Evolutionary conservation across 495 filamentous ascomycete species (phyloP), one percentile per base, ranked within the genome.

Genomic region (Mytilinidion resinicola): DNA sequence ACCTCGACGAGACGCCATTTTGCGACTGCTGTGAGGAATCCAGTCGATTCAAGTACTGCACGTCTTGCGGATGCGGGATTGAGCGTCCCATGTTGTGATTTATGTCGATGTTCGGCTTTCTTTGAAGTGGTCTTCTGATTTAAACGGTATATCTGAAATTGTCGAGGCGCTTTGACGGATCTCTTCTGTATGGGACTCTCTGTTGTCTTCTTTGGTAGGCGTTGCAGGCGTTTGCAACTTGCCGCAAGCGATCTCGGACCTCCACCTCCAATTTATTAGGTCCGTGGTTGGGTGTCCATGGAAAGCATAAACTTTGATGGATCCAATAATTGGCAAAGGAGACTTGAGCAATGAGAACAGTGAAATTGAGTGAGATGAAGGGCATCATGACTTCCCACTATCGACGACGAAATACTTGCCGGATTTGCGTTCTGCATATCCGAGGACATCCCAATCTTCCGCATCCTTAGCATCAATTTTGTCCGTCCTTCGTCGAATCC

Each of bases 371-470:
- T 3, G 6, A 30, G 6, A 30, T 30, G 25, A 6, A 30, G 17
- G 8, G 21, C 17, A 36, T 57, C 56, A 36, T 60, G 57, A 39
- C 33, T 64, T 68, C 57, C 74, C 78, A 54, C 82, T 88, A 58
- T 90, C 82, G 17, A 95, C 90, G 38, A 92, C 83, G 57, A 96
- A 92, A 68, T 84, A 96, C 61, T 76, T 79, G 21, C 87, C 88
- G 9, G 80, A 80, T 39, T 75, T 89, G 70, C 83, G 80, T 33
- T 78, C 74, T 1, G 89, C 87, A 19, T 77, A 77, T 0, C 74
- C 80, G 37, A 95, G 68, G 1, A 85, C 83, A 74, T 92, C 80
- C 78, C 88, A 90, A 67, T 81, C 73, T 72, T 83, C 80, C 12
- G 58, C 72, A 12, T 67, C 72, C 17, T 63, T 66, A 36, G 68